Base-by-base conservation (phyloP, 768 basidiomycete species). In the Boletus reticulatus region DNA sequence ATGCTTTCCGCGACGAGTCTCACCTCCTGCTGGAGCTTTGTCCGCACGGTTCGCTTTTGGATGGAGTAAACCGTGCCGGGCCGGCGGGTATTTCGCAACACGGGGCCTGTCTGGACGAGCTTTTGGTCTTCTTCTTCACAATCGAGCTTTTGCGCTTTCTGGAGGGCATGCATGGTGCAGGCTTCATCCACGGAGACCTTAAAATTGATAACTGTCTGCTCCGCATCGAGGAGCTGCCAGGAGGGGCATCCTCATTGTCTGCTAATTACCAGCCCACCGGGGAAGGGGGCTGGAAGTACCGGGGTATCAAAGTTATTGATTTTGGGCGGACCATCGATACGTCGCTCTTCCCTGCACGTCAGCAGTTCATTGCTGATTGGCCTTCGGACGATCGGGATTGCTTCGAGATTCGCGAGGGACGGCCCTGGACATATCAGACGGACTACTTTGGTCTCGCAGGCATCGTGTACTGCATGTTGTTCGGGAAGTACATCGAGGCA, bases 191-290 rank as follows among this genome's bases (percentile, higher is more conserved):
- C 65, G 96, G 97, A 32, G 97, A 99, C 74, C 81, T 99, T 59
- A 99, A 99, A 78, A 97, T 98, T 70, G 97, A 99, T 75, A 99
- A 99, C 74, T 97, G 95, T 69, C 81, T 99, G n/a, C 77, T 98
- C 10, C 85, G 97, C 6, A 80, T 99, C 43, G 89, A 93, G 59
- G 89, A 92, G 49, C 85, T 89, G 5, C 86, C 87, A 2, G 86
- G 85, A 4, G 85, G 85, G 1, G 72, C 80, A 1, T 77, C 85
- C 0, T 78, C 83, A 1, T 93, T 95, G 87, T 81, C 84, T 1
- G 73, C 81, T 48, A 72, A 77, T n/a, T 98, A 98, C 75, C 83
- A 87, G 54, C 83, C 88, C 1, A 74, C 78, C 0, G 96, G 96
- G 17, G 84, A 82, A 16, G 82, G 83, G 24, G 96, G 96, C 5